A percentile compares a stretch with the other conserved stretches of the same genome.
Conservation (phyloP, 768 basidiomycete genomes). For the Punctularia strigosozonata region DNA sequence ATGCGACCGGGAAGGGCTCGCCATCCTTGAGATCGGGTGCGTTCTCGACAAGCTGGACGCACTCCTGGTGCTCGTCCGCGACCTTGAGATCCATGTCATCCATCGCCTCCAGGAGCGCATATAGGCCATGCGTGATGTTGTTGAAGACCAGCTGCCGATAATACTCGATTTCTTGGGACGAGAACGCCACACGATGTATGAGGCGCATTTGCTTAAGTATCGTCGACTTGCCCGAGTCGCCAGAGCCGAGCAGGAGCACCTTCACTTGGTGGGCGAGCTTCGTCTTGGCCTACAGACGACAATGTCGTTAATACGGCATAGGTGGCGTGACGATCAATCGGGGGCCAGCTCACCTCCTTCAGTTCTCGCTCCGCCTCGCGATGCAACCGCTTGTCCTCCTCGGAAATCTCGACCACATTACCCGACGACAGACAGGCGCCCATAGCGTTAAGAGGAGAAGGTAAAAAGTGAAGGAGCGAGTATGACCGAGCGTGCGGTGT, state of each 20-base stretch:
- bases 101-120: slow-evolving; percentile 77
- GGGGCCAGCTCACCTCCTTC: slow-evolving; percentile 49
- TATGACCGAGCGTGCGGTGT: too few species aligned
- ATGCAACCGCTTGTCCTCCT: slow-evolving; percentile 56
- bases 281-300: slow-evolving; percentile 48
- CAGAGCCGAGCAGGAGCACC: slow-evolving; percentile 86
- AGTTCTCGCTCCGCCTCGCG: slow-evolving; percentile 67
- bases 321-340: not conserved
- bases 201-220: slow-evolving; percentile 97
- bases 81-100: slow-evolving; percentile 79
- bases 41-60: slow-evolving; percentile 53
- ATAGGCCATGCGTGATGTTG: slow-evolving; percentile 82
- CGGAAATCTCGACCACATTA: slow-evolving; percentile 46
- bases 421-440: slow-evolving; percentile 70
- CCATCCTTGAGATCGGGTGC: slow-evolving; percentile 67
- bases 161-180: slow-evolving; percentile 69
- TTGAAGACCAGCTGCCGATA: slow-evolving; percentile 90
- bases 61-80: slow-evolving; percentile 39
- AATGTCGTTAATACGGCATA: not conserved
- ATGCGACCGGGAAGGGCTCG: slow-evolving; percentile 65
- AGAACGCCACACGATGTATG: slow-evolving; percentile 83
- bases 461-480: not conserved
- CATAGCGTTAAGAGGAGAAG: slow-evolving; percentile 22
- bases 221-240: slow-evolving; percentile 90
- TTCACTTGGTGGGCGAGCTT: slow-evolving; percentile 61